These are phyloP conservation scores for Fusarium piperis DNA, from an alignment of 2,329 filamentous ascomycete species.

Conservation along the genomic window DNA sequence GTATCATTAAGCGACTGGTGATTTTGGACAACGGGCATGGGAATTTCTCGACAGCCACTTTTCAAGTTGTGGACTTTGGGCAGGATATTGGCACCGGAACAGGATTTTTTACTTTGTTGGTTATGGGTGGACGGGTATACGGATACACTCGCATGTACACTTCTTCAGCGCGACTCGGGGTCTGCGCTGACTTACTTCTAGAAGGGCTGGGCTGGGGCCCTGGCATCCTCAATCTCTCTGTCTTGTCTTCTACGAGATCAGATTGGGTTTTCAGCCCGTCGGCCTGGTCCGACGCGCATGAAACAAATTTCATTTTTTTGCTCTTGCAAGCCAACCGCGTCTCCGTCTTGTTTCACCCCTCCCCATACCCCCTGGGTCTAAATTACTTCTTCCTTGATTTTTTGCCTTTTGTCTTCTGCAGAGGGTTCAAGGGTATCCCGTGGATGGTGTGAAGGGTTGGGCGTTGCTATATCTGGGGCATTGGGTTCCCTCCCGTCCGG, in stretches of 20 bases:
- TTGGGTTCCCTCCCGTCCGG: constrained; percentile 37
- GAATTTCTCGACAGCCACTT: constrained; percentile 5
- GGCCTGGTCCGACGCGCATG: constrained; percentile 22
- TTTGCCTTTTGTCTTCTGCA: not conserved
- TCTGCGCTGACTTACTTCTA: constrained; percentile 16
- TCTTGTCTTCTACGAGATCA: constrained; percentile 19
- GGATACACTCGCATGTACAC: constrained; percentile 16
- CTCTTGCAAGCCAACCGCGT: not conserved
- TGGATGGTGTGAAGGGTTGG: constrained; percentile 30
- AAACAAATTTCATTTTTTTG: constrained; percentile 21
- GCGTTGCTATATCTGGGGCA: constrained; percentile 19
- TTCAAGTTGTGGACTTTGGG: constrained; percentile 15
- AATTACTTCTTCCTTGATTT: constrained; percentile 19
- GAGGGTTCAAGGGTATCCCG: constrained; percentile 17
- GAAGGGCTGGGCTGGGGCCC: constrained; percentile 15
- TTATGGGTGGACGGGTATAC: not conserved
- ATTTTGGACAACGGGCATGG: constrained; percentile 8
- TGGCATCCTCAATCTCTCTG: constrained; percentile 22
- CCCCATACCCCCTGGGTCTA: not conserved
- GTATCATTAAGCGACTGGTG: constrained; percentile 27
- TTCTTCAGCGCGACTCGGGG: constrained; percentile 12
- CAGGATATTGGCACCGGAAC: constrained; percentile 10
- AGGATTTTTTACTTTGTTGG: constrained; percentile 2
- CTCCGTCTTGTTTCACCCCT: constrained; percentile 9
- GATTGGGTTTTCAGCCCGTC: constrained; percentile 13